These are phyloP conservation scores for Cutaneotrichosporon cutaneum DNA, from an alignment of 1,284 basidiomycete species.

Conservation along the genomic window DNA sequence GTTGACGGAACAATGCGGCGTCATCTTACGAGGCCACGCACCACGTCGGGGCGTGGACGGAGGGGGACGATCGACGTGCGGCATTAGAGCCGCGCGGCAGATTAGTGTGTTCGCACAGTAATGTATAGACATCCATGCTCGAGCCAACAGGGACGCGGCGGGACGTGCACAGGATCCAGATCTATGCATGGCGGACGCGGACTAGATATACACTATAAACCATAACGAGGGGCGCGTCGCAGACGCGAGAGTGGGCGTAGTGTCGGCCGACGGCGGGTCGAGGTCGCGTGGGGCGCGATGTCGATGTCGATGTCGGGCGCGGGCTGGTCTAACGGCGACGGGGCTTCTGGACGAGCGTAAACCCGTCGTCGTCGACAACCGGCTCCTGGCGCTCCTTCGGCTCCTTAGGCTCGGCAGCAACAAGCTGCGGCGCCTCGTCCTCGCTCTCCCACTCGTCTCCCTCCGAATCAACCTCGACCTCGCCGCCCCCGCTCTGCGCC, in stretches of 20 bases:
- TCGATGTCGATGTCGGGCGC: neutral
- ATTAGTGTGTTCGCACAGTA: neutral
- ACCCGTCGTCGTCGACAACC: slow-evolving; percentile 81
- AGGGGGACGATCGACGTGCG: neutral
- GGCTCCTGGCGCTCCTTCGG: slow-evolving; percentile 60
- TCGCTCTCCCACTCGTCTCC: slow-evolving; percentile 58
- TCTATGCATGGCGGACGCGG: slow-evolving; percentile 5
- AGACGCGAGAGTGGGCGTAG: neutral
- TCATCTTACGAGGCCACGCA: neutral
- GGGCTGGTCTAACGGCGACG: slow-evolving; percentile 35
- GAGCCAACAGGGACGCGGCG: neutral
- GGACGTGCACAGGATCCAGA: neutral
- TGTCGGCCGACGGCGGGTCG: neutral
- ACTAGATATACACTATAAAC: neutral
- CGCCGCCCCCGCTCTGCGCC: slow-evolving; percentile 28
- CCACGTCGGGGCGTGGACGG: too few relatives aligned
- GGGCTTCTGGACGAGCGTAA: slow-evolving; percentile 69
- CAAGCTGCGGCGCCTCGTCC: slow-evolving; percentile 60
- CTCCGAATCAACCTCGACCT: slow-evolving; percentile 56
- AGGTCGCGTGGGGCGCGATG: too few relatives aligned
- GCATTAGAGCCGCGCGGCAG: neutral
- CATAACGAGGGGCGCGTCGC: neutral
- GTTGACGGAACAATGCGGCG: neutral
- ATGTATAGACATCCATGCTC: slow-evolving; percentile 6
- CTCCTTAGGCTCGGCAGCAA: slow-evolving; percentile 48